Conservation (phyloP, 2,329 filamentous ascomycete genomes). For the Claviceps pusilla region DNA sequence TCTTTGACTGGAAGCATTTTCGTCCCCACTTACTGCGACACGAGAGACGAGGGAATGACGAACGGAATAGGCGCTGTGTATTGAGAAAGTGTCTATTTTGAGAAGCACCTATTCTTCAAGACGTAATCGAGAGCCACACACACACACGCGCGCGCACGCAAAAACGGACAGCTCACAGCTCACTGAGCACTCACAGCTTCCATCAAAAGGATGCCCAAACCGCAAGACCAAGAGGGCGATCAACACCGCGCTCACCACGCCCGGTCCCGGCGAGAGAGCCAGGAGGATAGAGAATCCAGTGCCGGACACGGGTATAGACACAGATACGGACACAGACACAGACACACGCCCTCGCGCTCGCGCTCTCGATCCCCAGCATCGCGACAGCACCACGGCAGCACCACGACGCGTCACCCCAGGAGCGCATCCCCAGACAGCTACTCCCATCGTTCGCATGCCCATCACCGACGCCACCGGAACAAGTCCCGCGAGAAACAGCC, state of each 20-base stretch:
- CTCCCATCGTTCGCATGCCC: too few species aligned
- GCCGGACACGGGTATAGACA: background rate
- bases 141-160: background rate
- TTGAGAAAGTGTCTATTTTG: too few species aligned
- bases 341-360: background rate
- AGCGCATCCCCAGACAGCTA: slow-evolving; percentile 7
- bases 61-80: background rate
- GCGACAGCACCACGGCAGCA: background rate
- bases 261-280: background rate
- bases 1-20: background rate
- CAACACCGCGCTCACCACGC: background rate
- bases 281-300: background rate
- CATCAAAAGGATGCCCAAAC: background rate
- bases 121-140: too few species aligned
- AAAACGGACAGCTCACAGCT: background rate
- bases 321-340: background rate
- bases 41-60: too few species aligned
- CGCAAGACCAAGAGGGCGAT: background rate
- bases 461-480: slow-evolving; percentile 7
- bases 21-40: too few species aligned
- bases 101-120: too few species aligned
- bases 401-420: background rate
- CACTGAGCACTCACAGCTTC: too few species aligned
- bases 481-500: background rate
- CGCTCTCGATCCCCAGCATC: background rate